Base-by-base conservation (phyloP, 768 basidiomycete genomes). In the Xanthoconium stramineum region DNA sequence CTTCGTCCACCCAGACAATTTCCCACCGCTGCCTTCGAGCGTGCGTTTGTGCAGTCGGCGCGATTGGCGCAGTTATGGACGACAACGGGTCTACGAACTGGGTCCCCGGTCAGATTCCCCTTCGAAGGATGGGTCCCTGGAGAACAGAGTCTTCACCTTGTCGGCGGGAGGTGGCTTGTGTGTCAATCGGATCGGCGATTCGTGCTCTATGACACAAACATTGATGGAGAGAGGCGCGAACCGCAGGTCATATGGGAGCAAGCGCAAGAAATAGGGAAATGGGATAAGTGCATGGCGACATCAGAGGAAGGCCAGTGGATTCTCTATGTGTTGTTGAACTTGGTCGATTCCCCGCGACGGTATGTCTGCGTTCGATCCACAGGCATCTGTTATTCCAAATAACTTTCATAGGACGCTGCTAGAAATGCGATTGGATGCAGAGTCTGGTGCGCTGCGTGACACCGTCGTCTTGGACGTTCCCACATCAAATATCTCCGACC, bases 81-180 rank as follows among this genome's bases (percentile, higher is more conserved):
- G 6, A 48, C 17, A 5, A 20, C 6, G 9, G 7, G 8, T 14
- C n/a, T 52, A 14, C 30, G 5, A 20, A 6, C 20, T 6, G 5
- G 19, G 20, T 45, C 50, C 2, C 40, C 33, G 13, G 19, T 38
- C 9, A 14, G 24, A 3, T 20, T 45, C 14, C 24, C 39, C 10
- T 52, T 57, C 7, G 3, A 58, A 11, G 32, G 32, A 15, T 0
- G 2, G 2, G 2, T 42, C 20, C 24, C 24, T 24, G 24, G 2
- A 2, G 4, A 24, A 19, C 36, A 29, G n/a, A 6, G 7, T 19
- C 6, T 11, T 4, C 13, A 36, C 6, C 24, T 57, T 3, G 15
- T 57, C 3, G 47, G 36, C 38, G 57, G 49, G 6, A 38, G 50
- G 20, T 59, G 58, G 50, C 24, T 59, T 14, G 7, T 49, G 14